phyloP scores from a whole-genome alignment of 345 rosid species.

The Eucalyptus leucophloia region DNA sequence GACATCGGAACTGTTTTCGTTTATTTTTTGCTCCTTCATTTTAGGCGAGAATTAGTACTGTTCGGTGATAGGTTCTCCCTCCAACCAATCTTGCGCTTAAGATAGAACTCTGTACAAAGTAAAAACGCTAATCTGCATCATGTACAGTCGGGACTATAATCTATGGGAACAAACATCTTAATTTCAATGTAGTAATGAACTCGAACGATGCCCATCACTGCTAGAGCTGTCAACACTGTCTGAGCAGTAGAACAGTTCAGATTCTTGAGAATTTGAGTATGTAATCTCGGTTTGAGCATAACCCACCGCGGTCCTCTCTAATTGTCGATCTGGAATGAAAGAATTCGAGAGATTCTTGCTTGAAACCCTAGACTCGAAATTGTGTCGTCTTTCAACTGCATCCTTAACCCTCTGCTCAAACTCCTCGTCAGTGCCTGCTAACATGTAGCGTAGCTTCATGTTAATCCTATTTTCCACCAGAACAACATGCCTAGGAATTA shows the following conservation, averaged over 20 bases:
- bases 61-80: background rate
- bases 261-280: background rate
- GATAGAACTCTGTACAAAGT: background rate
- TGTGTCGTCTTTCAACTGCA: slow-evolving; percentile 48
- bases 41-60: background rate
- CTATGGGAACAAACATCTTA: background rate
- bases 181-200: background rate
- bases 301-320: background rate
- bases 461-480: slow-evolving; percentile 68
- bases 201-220: background rate
- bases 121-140: background rate
- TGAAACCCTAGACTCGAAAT: slow-evolving; percentile 37
- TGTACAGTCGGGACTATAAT: background rate
- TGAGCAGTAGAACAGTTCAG: background rate
- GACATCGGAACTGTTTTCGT: background rate
- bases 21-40: background rate
- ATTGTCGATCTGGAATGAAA: background rate
- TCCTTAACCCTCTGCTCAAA: slow-evolving; percentile 44
- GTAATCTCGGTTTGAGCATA: background rate
- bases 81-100: background rate
- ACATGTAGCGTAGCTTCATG: slow-evolving; percentile 70
- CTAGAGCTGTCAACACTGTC: background rate
- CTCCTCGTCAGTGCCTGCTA: slow-evolving; percentile 57
- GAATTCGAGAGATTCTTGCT: background rate
- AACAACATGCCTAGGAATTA: slow-evolving; percentile 67